A percentile compares a stretch with the other conserved stretches of the same genome.
Evolutionary conservation across 805 yeast genomes (phyloP).

Genomic region (Wickerhamiella spandovensis): DNA sequence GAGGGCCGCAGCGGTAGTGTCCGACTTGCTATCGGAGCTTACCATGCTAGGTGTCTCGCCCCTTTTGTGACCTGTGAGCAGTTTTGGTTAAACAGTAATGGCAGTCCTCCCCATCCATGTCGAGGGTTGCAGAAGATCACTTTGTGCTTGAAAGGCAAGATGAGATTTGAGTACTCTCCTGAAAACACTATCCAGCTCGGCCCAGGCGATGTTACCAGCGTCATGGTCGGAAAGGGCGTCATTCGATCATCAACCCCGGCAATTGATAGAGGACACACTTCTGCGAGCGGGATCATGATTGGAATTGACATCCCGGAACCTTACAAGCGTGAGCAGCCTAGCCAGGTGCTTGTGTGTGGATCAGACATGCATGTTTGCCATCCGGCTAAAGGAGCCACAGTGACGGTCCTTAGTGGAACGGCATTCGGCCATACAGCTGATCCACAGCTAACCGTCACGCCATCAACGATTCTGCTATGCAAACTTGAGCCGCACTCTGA

Average conservation of each 20-base stretch:
- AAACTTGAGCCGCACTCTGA: slow-evolving; percentile 9
- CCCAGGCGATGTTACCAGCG: slow-evolving; percentile 14
- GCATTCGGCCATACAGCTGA: slow-evolving; percentile 11
- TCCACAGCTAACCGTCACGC: slow-evolving; percentile 13
- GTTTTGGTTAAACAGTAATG: slow-evolving; percentile 11
- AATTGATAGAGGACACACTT: background rate
- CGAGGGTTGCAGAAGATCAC: slow-evolving; percentile 16
- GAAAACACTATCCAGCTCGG: slow-evolving; percentile 11
- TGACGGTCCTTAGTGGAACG: slow-evolving; percentile 11
- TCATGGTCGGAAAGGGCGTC: slow-evolving; percentile 18
- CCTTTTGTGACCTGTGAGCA: slow-evolving; percentile 17
- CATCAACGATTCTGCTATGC: slow-evolving; percentile 10
- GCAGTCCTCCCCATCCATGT: slow-evolving; percentile 16
- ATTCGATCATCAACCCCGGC: slow-evolving; percentile 7
- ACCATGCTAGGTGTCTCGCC: slow-evolving; percentile 11
- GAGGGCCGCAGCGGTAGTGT: background rate
- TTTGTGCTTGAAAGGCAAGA: slow-evolving; percentile 8
- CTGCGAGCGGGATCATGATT: slow-evolving; percentile 11
- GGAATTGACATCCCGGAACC: slow-evolving; percentile 16
- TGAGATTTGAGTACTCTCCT: slow-evolving; percentile 13
- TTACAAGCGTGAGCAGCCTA: slow-evolving; percentile 14
- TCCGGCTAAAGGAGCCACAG: slow-evolving; percentile 7
- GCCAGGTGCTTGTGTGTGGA: slow-evolving; percentile 10
- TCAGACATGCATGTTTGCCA: slow-evolving; percentile 3
- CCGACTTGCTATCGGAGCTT: background rate